Evolutionary conservation across 148 eudicot species (phyloP).

Genomic region (Salicornia ramosissima): DNA sequence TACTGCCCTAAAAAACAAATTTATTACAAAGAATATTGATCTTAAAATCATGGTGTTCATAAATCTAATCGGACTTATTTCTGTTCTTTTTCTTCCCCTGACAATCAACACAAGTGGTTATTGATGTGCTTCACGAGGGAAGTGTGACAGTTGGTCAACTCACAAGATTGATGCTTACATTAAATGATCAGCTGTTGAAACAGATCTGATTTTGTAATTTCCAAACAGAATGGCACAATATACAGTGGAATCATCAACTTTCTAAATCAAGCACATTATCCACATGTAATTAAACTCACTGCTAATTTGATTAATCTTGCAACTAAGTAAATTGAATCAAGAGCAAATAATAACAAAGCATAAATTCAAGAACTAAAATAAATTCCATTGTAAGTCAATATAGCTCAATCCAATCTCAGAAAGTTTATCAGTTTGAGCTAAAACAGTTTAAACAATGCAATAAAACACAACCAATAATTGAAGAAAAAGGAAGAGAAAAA

Average conservation of each 20-base stretch:
- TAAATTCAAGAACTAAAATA: too few species aligned
- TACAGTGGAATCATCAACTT: background rate
- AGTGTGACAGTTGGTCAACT: slow-evolving; percentile 5
- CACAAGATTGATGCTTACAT: slow-evolving; percentile 11
- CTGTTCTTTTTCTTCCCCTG: background rate
- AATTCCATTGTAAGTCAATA: too few species aligned
- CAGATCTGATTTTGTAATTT: background rate
- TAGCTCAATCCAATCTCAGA: background rate
- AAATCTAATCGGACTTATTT: too few species aligned
- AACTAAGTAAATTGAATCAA: background rate
- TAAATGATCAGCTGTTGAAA: background rate
- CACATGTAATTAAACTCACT: background rate
- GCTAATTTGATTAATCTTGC: background rate
- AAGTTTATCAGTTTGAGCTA: background rate
- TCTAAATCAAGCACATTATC: slow-evolving; percentile 4
- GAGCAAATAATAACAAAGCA: background rate
- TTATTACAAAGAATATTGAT: too few species aligned
- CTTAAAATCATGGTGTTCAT: too few species aligned
- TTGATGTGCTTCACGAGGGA: background rate
- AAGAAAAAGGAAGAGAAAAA: background rate
- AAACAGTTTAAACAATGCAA: background rate
- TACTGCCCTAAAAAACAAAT: too few species aligned
- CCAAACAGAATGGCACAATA: background rate
- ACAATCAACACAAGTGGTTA: background rate
- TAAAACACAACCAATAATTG: background rate